Evolutionary conservation across 2,329 filamentous ascomycete genomes (phyloP), one percentile per base, ranked within the genome.

Genomic region (Penicillium sp.): DNA sequence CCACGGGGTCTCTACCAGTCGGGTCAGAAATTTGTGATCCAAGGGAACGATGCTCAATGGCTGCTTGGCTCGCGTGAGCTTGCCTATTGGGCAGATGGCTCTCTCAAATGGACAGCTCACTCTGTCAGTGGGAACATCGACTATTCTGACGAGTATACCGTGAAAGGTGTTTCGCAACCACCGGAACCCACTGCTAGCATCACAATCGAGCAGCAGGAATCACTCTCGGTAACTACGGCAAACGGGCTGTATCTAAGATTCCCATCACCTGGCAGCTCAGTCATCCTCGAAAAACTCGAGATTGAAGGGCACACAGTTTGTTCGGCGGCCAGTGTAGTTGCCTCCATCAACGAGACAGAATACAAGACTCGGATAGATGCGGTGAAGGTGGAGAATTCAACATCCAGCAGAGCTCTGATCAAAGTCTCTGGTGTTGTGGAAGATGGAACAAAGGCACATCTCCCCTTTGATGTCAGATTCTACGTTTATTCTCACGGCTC

Each of bases 401-500:
- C 61, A 5, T 54, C 54, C 6, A 56, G 31, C 35, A 39, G 61
- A 18, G 57, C 41, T 1, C 50, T 64, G 1, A 33, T 64, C 18
- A 64, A 64, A 47, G 50, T 60, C 3, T 54, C 52, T n/a, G 61
- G 60, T 13, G 51, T 41, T 4, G 60, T 60, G 39, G 39, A 56
- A 18, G 39, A 37, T 24, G 54, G 10, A 4, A 43, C 41, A 14
- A 31, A 43, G n/a, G 13, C 41, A 2, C 62, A 56, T 40, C 61
- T 65, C 19, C 62, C 62, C 11, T 65, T 65, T 18, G 56, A 63
- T 33, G 10, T 65, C 7, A 58, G 62, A 46, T 59, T 63, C 37
- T 65, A 65, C 19, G 19, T 65, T n/a, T 50, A 65, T 39, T 61
- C 62, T 6, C 40, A 61, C 16, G 22, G 56, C 6, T 39, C 58